Conservation (phyloP, 306 rosid genomes). For the Arachis stenosperma region DNA sequence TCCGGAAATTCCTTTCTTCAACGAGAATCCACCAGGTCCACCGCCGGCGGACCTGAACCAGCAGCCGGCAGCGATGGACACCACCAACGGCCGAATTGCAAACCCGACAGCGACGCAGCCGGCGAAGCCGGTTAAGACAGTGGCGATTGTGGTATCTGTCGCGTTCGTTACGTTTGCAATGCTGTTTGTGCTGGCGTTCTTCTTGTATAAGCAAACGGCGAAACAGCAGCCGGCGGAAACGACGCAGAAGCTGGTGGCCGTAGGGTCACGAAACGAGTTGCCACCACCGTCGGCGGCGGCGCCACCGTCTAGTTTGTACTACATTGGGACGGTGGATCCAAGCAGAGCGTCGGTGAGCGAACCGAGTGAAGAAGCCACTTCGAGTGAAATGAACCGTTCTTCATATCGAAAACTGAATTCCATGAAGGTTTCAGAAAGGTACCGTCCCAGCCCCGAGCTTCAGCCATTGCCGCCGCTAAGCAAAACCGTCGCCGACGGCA, state of each 20-base stretch:
- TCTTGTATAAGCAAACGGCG: conserved; percentile 71
- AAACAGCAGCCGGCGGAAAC: conserved; percentile 52
- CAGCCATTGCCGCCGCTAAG: conserved; percentile 79
- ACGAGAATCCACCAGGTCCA: conserved; percentile 58
- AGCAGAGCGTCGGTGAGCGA: conserved; percentile 45
- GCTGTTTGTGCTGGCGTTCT: conserved; percentile 77
- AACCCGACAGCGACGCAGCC: conserved; percentile 69
- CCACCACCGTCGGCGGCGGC: conserved; percentile 45
- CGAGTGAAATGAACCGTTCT: conserved; percentile 46
- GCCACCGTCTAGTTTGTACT: conserved; percentile 68
- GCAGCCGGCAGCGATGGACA: conserved; percentile 40
- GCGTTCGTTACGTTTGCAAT: conserved; percentile 74
- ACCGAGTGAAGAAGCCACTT: not conserved
- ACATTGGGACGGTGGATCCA: conserved; percentile 88
- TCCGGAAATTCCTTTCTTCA: conserved; percentile 70
- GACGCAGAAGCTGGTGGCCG: conserved; percentile 55
- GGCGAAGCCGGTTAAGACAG: conserved; percentile 56
- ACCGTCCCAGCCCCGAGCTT: conserved; percentile 90
- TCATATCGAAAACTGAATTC: conserved; percentile 65
- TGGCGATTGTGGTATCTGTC: conserved; percentile 76
- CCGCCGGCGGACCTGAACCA: conserved; percentile 54
- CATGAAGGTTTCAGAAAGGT: conserved; percentile 63
- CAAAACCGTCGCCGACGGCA: conserved; percentile 43
- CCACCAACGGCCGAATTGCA: conserved; percentile 46
- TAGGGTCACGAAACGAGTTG: conserved; percentile 41